phyloP scores from a whole-genome alignment of 108 stramenopile species.

The Bacterosira constricta region DNA sequence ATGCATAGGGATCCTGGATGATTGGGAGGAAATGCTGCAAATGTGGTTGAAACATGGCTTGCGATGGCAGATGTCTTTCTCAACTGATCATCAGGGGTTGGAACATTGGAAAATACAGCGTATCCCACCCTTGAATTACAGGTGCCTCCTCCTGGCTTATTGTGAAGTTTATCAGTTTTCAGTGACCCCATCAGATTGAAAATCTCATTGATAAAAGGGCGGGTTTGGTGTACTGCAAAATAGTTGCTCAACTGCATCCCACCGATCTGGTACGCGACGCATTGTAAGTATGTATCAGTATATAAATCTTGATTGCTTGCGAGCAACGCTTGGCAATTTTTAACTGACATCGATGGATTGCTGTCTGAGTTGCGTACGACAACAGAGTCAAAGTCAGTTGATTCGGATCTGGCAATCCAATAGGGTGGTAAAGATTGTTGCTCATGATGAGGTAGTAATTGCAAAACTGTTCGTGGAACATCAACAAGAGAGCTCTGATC shows the following conservation, averaged over 20 bases:
- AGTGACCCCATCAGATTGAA: conserved; percentile 8
- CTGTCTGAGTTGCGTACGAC: conserved; percentile 20
- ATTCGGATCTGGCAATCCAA: conserved; percentile 38
- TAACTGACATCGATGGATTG: neutral
- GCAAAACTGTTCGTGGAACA: conserved; percentile 28
- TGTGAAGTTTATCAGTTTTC: conserved; percentile 1
- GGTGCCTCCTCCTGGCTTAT: conserved; percentile 9
- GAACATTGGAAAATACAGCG: conserved; percentile 32
- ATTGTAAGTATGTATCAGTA: conserved; percentile 20
- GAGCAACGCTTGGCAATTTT: neutral
- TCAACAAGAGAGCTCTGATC: conserved; percentile 2
- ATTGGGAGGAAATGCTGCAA: conserved; percentile 37
- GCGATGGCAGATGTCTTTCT: conserved; percentile 38
- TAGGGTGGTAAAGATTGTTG: conserved; percentile 27
- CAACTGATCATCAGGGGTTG: conserved; percentile 24
- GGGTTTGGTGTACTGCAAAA: conserved; percentile 2
- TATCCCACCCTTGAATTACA: conserved; percentile 41
- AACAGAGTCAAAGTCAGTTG: conserved; percentile 18
- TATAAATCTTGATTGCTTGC: neutral
- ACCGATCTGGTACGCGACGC: conserved; percentile 24
- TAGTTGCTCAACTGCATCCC: conserved; percentile 35
- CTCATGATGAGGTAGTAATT: conserved; percentile 22
- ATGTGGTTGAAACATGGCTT: conserved; percentile 30
- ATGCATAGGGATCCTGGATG: conserved; percentile 40
- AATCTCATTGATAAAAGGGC: conserved; percentile 15